Conservation (phyloP, 73 alveolate genomes). For the Paramecium sonneborni region DNA sequence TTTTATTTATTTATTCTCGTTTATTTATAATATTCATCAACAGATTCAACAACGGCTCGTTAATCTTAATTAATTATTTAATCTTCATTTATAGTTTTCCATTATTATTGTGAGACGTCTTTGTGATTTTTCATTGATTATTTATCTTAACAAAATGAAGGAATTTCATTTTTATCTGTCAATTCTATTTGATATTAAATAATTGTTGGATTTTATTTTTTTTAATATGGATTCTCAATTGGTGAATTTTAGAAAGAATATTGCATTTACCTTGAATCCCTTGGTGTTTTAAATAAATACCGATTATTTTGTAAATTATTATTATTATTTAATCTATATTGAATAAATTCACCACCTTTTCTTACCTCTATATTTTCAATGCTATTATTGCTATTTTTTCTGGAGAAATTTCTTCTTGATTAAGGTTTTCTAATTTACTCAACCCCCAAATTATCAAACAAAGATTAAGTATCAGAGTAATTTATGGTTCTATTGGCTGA, state of each 20-base stretch:
- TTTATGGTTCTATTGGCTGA: background rate
- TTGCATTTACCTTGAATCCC: background rate
- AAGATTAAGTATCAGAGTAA: background rate
- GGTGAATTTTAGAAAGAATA: background rate
- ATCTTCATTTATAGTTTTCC: background rate
- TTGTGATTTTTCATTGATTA: background rate
- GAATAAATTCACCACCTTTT: background rate
- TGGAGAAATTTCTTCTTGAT: background rate
- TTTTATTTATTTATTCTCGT: background rate
- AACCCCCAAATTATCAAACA: background rate
- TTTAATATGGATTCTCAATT: background rate
- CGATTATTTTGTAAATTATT: background rate
- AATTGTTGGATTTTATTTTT: background rate
- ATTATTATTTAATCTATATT: background rate
- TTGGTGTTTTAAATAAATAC: background rate
- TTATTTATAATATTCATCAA: background rate
- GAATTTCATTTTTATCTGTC: background rate
- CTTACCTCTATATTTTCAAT: background rate
- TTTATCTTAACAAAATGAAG: background rate
- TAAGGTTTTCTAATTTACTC: background rate
- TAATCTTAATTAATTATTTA: background rate
- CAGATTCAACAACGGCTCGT: background rate
- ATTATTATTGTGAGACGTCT: background rate
- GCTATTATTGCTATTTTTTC: constrained; percentile 24
- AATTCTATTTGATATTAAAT: background rate